These are phyloP conservation scores for Quercus dentata DNA, from an alignment of 306 rosid genomes.

Conservation along the genomic window DNA sequence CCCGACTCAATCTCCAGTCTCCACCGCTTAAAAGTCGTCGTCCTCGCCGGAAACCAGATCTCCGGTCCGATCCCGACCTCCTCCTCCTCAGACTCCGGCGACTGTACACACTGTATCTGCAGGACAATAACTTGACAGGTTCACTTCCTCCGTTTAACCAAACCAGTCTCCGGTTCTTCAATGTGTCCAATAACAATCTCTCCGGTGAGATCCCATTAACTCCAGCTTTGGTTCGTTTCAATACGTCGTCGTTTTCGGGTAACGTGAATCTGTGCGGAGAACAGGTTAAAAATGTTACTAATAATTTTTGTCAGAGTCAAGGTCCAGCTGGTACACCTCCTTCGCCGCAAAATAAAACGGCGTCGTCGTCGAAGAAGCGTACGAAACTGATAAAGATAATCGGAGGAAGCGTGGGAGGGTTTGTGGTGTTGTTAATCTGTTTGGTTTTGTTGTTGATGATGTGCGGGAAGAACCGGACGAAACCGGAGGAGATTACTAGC, in stretches of 20 bases:
- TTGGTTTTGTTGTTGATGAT: slow-evolving; percentile 26
- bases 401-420: slow-evolving; percentile 64
- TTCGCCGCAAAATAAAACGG: no score
- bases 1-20: slow-evolving; percentile 62
- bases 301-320: no score
- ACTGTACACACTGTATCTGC: slow-evolving; percentile 56
- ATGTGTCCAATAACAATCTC: slow-evolving; percentile 73
- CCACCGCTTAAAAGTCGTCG: slow-evolving; percentile 75
- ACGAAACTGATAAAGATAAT: slow-evolving; percentile 46
- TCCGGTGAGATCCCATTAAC: slow-evolving; percentile 76
- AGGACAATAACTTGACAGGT: slow-evolving; percentile 65
- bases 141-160: slow-evolving; percentile 70
- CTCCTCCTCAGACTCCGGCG: slow-evolving; percentile 60
- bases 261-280: slow-evolving; percentile 63
- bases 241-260: slow-evolving; percentile 61
- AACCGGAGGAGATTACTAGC: slow-evolving; percentile 15
- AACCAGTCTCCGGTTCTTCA: slow-evolving; percentile 69
- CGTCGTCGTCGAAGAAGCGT: slow-evolving; percentile 15
- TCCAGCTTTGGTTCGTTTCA: slow-evolving; percentile 52
- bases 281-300: slow-evolving; percentile 25
- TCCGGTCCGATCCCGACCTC: slow-evolving; percentile 65
- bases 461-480: slow-evolving; percentile 26
- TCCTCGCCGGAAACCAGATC: slow-evolving; percentile 52
- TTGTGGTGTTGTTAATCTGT: slow-evolving; percentile 23
- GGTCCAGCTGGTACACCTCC: no score